These are phyloP conservation scores for Nidularia sp. DNA, from an alignment of 768 basidiomycete species.

Conservation along the genomic window DNA sequence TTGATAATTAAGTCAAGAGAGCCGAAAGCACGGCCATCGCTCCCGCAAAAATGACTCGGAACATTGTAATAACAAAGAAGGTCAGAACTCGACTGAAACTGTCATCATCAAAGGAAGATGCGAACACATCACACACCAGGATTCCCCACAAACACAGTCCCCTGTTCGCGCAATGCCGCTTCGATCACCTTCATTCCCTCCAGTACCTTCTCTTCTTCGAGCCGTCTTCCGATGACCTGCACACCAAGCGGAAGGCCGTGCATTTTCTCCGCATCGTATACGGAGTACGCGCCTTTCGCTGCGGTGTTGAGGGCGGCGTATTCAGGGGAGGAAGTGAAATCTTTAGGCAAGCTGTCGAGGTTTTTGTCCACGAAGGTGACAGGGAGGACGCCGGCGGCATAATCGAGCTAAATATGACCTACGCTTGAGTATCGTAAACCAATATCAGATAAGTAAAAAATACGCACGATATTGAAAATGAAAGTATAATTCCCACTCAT, in stretches of 20 bases:
- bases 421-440: background rate
- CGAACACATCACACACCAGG: too few species aligned
- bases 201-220: slow-evolving; percentile 73
- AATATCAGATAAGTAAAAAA: slow-evolving; percentile 9
- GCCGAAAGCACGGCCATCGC: too few species aligned
- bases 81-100: too few species aligned
- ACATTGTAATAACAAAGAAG: too few species aligned
- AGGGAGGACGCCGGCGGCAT: slow-evolving; percentile 55
- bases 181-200: slow-evolving; percentile 62
- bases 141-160: slow-evolving; percentile 12
- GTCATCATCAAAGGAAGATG: too few species aligned
- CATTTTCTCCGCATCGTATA: slow-evolving; percentile 61
- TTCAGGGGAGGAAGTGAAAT: slow-evolving; percentile 25
- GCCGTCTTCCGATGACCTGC: slow-evolving; percentile 55
- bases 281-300: slow-evolving; percentile 35
- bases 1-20: too few species aligned
- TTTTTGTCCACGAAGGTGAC: slow-evolving; percentile 45
- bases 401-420: slow-evolving; percentile 38
- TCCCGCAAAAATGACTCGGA: too few species aligned
- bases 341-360: slow-evolving; percentile 26
- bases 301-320: slow-evolving; percentile 27
- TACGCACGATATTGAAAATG: slow-evolving; percentile 61
- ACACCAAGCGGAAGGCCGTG: slow-evolving; percentile 66
- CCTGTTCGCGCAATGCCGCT: slow-evolving; percentile 26
- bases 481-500: slow-evolving; percentile 62